Percentiles rank a stretch among this genome's conserved stretches.
Conservation (phyloP, 495 filamentous ascomycete genomes). For the Usnea hakonensis region DNA sequence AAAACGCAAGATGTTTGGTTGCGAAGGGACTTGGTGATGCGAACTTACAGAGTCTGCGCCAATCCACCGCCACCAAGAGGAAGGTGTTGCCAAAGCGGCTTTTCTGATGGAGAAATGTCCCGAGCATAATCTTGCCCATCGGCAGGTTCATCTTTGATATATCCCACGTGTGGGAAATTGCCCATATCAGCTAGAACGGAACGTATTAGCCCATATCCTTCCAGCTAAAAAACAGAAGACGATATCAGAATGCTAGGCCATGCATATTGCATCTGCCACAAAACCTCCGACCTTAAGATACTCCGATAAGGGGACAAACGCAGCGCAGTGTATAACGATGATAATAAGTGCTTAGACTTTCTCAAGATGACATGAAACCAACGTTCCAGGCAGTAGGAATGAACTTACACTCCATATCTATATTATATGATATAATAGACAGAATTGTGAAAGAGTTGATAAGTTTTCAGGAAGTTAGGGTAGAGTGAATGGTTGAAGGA, state of each 20-base stretch:
- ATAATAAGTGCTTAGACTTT: neutral
- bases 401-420: neutral
- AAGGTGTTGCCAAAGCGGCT: too few relatives aligned
- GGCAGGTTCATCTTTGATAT: neutral
- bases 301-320: neutral
- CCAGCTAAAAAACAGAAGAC: neutral
- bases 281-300: neutral
- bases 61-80: neutral
- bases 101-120: too few relatives aligned
- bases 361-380: neutral
- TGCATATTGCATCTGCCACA: too few relatives aligned
- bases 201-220: neutral
- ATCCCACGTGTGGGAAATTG: neutral
- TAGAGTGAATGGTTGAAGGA: neutral
- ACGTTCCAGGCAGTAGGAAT: neutral
- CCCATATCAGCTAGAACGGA: neutral
- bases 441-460: too few relatives aligned
- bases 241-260: neutral
- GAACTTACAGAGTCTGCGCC: neutral
- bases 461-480: neutral
- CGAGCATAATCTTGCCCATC: neutral
- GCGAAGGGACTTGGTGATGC: neutral
- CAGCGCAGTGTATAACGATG: neutral
- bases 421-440: too few relatives aligned
- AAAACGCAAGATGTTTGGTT: neutral